Evolutionary conservation across 805 yeast species (phyloP).

Genomic region (Saturnispora hagleri): DNA sequence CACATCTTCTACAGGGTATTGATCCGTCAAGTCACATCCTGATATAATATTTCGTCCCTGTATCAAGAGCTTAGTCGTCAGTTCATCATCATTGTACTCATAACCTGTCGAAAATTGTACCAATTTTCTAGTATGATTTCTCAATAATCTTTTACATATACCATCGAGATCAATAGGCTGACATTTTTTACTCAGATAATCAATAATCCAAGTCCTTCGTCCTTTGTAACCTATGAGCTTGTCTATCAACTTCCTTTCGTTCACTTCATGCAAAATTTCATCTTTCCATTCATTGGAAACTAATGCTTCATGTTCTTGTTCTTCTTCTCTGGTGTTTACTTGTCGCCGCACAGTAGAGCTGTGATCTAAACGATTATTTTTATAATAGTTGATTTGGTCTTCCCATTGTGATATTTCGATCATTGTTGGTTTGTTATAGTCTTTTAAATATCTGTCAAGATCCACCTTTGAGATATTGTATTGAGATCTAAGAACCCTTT

Average conservation of each 20-base stretch:
- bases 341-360: neutral
- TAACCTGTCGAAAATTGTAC: constrained; percentile 1
- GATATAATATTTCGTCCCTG: constrained; percentile 1
- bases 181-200: neutral
- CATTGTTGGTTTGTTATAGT: constrained; percentile 1
- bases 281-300: neutral
- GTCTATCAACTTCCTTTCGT: neutral
- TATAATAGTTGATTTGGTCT: neutral
- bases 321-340: neutral
- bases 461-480: neutral
- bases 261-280: neutral
- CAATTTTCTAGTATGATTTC: neutral
- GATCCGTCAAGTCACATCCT: constrained; percentile 1
- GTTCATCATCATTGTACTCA: neutral
- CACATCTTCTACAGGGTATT: neutral
- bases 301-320: neutral
- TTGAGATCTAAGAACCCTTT: neutral
- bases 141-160: neutral
- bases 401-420: neutral
- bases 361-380: neutral
- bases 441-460: constrained; percentile 4
- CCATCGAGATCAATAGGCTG: neutral
- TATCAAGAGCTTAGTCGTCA: neutral
- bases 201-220: neutral
- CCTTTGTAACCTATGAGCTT: neutral